Evolutionary conservation across 2,329 filamentous ascomycete genomes (phyloP).

Genomic region (Arachnomyces sp.): DNA sequence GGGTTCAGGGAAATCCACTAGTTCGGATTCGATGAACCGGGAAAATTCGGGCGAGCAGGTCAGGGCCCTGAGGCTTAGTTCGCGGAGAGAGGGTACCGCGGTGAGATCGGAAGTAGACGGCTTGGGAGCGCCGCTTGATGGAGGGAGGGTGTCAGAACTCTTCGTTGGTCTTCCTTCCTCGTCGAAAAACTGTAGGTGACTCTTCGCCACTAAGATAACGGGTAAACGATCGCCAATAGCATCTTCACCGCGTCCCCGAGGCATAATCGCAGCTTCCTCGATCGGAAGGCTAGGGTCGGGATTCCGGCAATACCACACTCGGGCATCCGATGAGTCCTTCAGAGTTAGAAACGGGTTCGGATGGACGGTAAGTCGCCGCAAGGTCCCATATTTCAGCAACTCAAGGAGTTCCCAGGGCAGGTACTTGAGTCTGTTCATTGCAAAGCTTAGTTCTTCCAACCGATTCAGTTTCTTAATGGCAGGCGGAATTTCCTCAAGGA

Average conservation of each 20-base stretch:
- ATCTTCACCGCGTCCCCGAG: not conserved
- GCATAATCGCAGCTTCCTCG: constrained; percentile 13
- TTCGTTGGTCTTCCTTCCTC: constrained; percentile 24
- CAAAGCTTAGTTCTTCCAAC: constrained; percentile 38
- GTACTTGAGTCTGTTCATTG: constrained; percentile 33
- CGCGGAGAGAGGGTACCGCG: constrained; percentile 34
- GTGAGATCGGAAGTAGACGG: constrained; percentile 8
- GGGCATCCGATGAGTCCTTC: not conserved
- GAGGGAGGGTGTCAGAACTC: constrained; percentile 6
- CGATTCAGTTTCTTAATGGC: constrained; percentile 33
- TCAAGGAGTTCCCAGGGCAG: constrained; percentile 40
- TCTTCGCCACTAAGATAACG: constrained; percentile 18
- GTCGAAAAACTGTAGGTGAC: constrained; percentile 24
- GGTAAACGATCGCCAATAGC: not conserved
- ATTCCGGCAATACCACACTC: no score
- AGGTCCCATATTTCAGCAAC: constrained; percentile 29
- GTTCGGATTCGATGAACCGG: constrained; percentile 28
- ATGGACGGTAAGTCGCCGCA: constrained; percentile 30
- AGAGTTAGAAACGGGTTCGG: constrained; percentile 31
- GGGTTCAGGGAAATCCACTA: constrained; percentile 24
- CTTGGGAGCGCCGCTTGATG: constrained; percentile 3
- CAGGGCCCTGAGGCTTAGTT: constrained; percentile 32
- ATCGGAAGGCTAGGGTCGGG: constrained; percentile 13
- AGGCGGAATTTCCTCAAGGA: constrained; percentile 33
- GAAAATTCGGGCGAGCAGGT: constrained; percentile 29